Percentiles rank a stretch among this genome's conserved stretches.
Conservation (phyloP, 2,329 filamentous ascomycete species). For the Graphium sp. region DNA sequence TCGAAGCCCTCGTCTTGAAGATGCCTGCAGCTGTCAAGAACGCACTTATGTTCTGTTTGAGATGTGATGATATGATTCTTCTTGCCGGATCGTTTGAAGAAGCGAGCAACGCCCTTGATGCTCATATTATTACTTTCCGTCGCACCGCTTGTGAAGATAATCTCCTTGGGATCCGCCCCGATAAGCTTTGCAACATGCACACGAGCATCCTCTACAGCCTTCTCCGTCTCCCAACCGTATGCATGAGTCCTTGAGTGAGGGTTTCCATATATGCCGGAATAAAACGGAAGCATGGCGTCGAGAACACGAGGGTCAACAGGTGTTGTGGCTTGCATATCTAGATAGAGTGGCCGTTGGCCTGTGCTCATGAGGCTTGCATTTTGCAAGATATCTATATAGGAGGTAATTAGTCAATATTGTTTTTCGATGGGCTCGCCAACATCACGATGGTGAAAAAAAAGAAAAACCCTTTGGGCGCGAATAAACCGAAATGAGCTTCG, state of each 20-base stretch:
- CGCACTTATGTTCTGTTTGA: constrained; percentile 98
- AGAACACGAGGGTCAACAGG: constrained; percentile 88
- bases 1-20: constrained; percentile 94
- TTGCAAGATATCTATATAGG: no score
- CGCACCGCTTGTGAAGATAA: constrained; percentile 95
- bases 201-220: constrained; percentile 77
- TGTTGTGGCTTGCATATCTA: constrained; percentile 96
- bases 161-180: constrained; percentile 90
- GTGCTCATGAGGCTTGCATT: no score
- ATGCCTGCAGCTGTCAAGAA: constrained; percentile 91
- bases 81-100: constrained; percentile 84
- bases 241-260: constrained; percentile 94
- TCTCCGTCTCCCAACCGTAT: constrained; percentile 97
- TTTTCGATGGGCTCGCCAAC: neutral
- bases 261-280: constrained; percentile 88
- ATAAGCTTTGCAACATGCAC: constrained; percentile 73
- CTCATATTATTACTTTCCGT: constrained; percentile 99
- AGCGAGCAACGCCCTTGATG: constrained; percentile 92
- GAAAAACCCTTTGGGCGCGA: neutral
- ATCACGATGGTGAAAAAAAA: neutral
- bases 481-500: neutral
- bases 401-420: neutral
- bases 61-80: constrained; percentile 97
- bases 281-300: constrained; percentile 91
- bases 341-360: constrained; percentile 84